These are phyloP conservation scores for Corniculantispora saksenae DNA, from an alignment of 2,329 filamentous ascomycete genomes.

Conservation along the genomic window DNA sequence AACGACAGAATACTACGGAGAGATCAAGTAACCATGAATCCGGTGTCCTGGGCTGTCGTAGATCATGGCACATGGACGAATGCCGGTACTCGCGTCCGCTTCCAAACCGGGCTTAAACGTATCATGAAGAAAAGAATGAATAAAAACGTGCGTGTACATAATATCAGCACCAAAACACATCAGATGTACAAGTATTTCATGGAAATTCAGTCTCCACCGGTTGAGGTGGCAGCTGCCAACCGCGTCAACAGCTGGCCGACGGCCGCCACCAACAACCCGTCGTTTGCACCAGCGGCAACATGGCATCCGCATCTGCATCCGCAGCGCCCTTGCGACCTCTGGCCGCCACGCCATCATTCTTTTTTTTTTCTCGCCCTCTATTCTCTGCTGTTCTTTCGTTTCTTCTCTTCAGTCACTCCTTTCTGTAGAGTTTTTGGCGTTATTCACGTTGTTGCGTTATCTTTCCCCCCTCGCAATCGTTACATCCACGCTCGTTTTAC, in stretches of 20 bases:
- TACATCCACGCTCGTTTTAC: not conserved
- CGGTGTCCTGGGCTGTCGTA: not conserved
- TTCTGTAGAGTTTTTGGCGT: not conserved
- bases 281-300: not conserved
- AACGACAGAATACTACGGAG: no score
- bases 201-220: not conserved
- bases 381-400: not conserved
- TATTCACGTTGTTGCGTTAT: not conserved
- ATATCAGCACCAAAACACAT: not conserved
- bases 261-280: not conserved
- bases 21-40: not conserved
- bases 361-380: not conserved
- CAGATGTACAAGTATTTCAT: not conserved
- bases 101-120: not conserved
- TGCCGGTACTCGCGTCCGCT: not conserved
- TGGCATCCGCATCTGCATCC: not conserved
- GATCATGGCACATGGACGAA: not conserved
- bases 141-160: not conserved
- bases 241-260: not conserved
- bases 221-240: slow-evolving; percentile 2
- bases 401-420: not conserved
- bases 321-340: not conserved
- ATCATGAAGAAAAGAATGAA: not conserved
- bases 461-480: not conserved
- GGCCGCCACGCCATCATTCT: not conserved